Percentiles rank a stretch among this genome's conserved stretches.
phyloP scores from a whole-genome alignment of 2,329 filamentous ascomycete species.

The Triangularia setosa region DNA sequence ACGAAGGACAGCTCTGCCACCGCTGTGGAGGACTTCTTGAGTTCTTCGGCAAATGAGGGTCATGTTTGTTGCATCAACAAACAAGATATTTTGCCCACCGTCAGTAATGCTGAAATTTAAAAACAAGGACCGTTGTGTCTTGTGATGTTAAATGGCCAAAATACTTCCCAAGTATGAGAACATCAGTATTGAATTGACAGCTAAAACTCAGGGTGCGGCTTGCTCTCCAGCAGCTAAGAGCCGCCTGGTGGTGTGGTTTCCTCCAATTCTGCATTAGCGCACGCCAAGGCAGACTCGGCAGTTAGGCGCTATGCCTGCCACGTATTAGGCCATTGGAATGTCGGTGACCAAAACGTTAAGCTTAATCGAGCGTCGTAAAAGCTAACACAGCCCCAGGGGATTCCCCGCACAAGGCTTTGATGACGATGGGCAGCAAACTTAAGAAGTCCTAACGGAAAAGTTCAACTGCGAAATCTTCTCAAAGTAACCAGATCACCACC shows the following conservation, averaged over 20 bases:
- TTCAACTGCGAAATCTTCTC: neutral
- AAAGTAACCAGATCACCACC: neutral
- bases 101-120: too few relatives aligned
- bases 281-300: neutral
- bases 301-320: neutral
- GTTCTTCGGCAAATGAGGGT: neutral
- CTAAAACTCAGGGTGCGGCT: too few relatives aligned
- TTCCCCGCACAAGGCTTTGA: neutral
- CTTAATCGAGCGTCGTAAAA: neutral
- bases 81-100: too few relatives aligned
- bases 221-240: neutral
- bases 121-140: too few relatives aligned
- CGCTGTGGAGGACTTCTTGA: neutral
- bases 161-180: too few relatives aligned
- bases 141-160: neutral
- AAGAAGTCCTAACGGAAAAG: neutral
- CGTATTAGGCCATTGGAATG: neutral
- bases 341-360: neutral
- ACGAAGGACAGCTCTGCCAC: neutral
- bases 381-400: neutral
- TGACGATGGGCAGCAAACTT: neutral
- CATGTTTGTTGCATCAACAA: neutral
- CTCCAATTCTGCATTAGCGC: neutral
- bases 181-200: too few relatives aligned
- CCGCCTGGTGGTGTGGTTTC: neutral